Conservation (phyloP, 73 alveolate species). For the Uronychia binucleata region DNA sequence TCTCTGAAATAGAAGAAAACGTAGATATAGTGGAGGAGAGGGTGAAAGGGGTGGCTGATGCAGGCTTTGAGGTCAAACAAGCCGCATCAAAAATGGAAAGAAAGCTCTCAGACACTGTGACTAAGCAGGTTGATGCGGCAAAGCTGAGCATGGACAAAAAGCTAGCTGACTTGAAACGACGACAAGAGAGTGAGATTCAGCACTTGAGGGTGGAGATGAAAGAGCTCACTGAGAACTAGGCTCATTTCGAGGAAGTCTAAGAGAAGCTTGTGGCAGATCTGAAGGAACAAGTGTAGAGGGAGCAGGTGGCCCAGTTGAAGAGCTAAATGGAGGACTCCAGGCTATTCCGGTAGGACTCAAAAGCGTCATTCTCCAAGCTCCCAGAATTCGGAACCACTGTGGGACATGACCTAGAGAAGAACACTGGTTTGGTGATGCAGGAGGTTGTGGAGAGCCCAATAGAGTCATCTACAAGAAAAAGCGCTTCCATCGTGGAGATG, state of each 20-base stretch:
- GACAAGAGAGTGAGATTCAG: neutral
- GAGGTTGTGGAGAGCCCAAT: no score
- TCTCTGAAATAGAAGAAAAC: neutral
- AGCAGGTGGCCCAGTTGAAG: neutral
- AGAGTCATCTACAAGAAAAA: no score
- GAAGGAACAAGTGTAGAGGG: neutral
- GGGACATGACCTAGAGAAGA: no score
- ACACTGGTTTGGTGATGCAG: no score
- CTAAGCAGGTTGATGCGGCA: neutral
- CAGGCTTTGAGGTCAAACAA: neutral
- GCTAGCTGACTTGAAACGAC: neutral
- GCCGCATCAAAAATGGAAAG: neutral
- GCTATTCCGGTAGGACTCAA: no score
- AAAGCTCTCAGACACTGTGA: neutral
- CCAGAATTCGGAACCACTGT: no score
- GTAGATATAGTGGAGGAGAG: neutral
- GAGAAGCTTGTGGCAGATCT: neutral
- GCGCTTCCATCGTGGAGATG: no score
- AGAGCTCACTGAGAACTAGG: neutral
- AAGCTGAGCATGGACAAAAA: neutral
- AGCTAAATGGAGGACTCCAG: neutral
- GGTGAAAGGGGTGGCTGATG: neutral
- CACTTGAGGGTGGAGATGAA: neutral
- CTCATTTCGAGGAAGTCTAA: neutral
- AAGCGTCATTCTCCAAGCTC: neutral